These are phyloP conservation scores for Xylaria grammica DNA, from an alignment of 495 filamentous ascomycete genomes.

Conservation along the genomic window DNA sequence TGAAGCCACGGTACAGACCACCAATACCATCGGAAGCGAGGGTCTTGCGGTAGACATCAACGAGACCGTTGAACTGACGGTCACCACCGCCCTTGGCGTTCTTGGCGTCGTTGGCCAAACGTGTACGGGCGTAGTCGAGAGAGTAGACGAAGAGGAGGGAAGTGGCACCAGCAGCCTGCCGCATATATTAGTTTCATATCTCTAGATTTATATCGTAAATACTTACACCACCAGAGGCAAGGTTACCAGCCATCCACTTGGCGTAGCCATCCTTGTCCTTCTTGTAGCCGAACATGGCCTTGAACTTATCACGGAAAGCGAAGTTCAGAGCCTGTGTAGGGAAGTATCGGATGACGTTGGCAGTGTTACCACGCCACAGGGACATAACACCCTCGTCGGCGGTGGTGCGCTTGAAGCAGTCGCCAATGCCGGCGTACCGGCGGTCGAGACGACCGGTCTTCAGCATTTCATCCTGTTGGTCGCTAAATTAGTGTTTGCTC, in stretches of 20 bases:
- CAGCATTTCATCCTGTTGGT: conserved; percentile 95
- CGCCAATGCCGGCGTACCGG: conserved; percentile 90
- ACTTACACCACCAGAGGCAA: conserved; percentile 99
- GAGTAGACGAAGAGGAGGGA: conserved; percentile 99
- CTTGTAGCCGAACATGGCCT: conserved; percentile 99
- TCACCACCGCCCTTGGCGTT: conserved; percentile 93
- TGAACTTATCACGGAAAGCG: conserved; percentile 99
- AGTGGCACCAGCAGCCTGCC: conserved; percentile 95
- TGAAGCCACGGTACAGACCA: conserved; percentile 99
- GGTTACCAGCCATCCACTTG: conserved; percentile 99
- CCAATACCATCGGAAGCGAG: conserved; percentile 95
- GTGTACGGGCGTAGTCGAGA: conserved; percentile 99
- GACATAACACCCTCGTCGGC: conserved; percentile 82
- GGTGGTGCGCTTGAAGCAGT: conserved; percentile 92
- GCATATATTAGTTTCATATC: conserved; percentile 37
- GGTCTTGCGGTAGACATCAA: conserved; percentile 99
- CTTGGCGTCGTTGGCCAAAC: conserved; percentile 99
- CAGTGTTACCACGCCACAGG: conserved; percentile 99
- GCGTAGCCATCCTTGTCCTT: conserved; percentile 97
- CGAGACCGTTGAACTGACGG: conserved; percentile 98
- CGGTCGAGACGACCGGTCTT: conserved; percentile 97
- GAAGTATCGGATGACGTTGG: conserved; percentile 99
- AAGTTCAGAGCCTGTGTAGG: conserved; percentile 99
- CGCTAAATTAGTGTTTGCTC: not conserved
- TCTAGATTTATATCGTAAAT: conserved; percentile 1